phyloP scores from a whole-genome alignment of 78 protist species.

The Chrysochromulina tobinii region DNA sequence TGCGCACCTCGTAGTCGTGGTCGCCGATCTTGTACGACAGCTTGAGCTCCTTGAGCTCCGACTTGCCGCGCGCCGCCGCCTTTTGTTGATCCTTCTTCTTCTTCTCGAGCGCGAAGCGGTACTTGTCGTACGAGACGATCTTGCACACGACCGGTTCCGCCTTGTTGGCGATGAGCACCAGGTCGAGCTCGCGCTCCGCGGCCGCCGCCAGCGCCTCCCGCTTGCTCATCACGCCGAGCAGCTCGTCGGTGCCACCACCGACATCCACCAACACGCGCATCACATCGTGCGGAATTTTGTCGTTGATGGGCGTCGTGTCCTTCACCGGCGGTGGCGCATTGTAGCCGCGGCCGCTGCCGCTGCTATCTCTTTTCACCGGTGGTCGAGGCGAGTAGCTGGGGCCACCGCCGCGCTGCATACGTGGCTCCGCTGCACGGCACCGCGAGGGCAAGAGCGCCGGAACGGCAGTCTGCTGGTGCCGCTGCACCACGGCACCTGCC shows the following conservation, averaged over 20 bases:
- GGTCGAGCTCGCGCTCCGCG: not conserved
- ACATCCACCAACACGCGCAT: not conserved
- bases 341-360: too few species aligned
- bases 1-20: constrained; percentile 16
- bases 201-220: constrained; percentile 15
- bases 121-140: constrained; percentile 15
- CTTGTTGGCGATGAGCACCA: not conserved
- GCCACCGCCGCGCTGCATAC: too few species aligned
- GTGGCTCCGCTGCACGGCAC: too few species aligned
- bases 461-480: too few species aligned
- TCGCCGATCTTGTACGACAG: constrained; percentile 2
- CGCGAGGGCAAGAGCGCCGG: too few species aligned
- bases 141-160: not conserved
- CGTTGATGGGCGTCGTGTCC: not conserved
- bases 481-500: too few species aligned
- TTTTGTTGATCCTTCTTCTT: constrained; percentile 8
- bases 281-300: not conserved
- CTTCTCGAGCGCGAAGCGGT: constrained; percentile 4
- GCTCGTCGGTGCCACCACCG: not conserved
- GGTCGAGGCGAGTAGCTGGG: too few species aligned
- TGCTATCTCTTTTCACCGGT: too few species aligned
- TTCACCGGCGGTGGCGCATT: too few species aligned
- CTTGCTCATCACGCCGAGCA: constrained; percentile 21
- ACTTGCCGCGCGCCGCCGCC: not conserved
- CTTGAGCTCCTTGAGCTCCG: constrained; percentile 20